Base-by-base conservation (phyloP, 441 rosid genomes). In the Flueggea neowawraea region DNA sequence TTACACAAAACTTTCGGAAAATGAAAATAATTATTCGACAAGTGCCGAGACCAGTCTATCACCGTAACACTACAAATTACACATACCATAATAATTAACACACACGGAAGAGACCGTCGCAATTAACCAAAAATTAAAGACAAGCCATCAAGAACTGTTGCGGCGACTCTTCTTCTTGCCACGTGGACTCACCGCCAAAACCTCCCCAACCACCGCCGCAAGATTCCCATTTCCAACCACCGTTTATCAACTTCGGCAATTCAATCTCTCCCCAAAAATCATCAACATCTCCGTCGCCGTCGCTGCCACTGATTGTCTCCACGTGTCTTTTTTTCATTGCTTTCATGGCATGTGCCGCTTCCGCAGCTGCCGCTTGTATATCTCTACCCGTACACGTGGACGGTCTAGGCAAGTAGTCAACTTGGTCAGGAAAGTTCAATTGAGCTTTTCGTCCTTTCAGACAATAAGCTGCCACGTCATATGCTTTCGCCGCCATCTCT, bases 401-500 rank as follows among this genome's bases (percentile, higher is more conserved):
- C 3, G 89, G 96, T 16, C 81, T 70, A 0, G 98, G 98, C 5
- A 89, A 74, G 13, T 72, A 64, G 2, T 74, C 71, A 0, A 82
- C 80, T 9, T 87, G 88, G 55, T 92, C 88, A 0, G 96, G 98
- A 78, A 89, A 92, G 78, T 92, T 92, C 60, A 92, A 91, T 36
- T 84, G 85, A 4, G 98, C 96, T 0, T 87, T 78, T 54, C 73
- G 54, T 15, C 98, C 98, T 60, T 89, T 89, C 62, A 92, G 85
- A 66, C 87, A 85, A 17, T 85, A 60, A 6, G 98, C 93, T 4
- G 98, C 98, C 2, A 84, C 96, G 66, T 89, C 95, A 57, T 92
- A 91, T n/a, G 98, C 98, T 11, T 91, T 82, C 56, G 96, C 96
- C 0, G 98, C 96, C 98, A 92, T 92, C 75, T 92, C 98, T 5